Conservation (phyloP, 2,329 filamentous ascomycete genomes). For the Ophiostoma novo-ulmi region DNA sequence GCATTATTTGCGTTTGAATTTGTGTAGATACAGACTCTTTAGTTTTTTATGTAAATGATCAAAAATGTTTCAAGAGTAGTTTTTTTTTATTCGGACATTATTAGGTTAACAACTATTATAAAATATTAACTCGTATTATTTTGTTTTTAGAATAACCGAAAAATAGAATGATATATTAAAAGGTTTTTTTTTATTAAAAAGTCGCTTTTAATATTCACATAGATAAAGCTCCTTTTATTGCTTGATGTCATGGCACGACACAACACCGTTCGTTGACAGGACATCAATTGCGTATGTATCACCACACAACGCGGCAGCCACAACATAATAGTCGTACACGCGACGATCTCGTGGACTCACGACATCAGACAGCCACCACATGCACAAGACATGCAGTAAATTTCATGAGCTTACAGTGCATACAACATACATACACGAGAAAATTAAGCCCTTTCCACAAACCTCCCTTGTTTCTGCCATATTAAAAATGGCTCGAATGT, state of each 20-base stretch:
- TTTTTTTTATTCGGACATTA: no score
- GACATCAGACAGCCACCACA: not conserved
- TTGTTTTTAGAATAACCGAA: no score
- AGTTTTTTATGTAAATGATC: no score
- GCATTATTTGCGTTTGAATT: no score
- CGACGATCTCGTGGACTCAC: conserved; percentile 2
- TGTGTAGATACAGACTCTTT: no score
- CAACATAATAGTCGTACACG: not conserved
- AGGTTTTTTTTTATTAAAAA: no score
- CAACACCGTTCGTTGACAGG: not conserved
- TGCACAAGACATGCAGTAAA: not conserved
- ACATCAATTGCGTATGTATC: not conserved
- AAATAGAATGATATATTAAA: no score
- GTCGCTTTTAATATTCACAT: no score
- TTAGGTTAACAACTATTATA: no score
- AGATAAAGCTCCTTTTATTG: no score
- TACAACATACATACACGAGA: not conserved
- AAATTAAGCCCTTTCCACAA: not conserved
- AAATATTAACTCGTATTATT: no score
- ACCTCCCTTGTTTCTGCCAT: conserved; percentile 3
- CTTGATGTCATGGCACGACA: not conserved
- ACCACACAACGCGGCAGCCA: conserved; percentile 3
- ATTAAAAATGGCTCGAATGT: not conserved
- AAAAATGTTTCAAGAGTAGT: no score
- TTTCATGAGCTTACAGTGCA: not conserved